Evolutionary conservation across 495 filamentous ascomycete genomes (phyloP).

Genomic region (Hypoxylon rickii): DNA sequence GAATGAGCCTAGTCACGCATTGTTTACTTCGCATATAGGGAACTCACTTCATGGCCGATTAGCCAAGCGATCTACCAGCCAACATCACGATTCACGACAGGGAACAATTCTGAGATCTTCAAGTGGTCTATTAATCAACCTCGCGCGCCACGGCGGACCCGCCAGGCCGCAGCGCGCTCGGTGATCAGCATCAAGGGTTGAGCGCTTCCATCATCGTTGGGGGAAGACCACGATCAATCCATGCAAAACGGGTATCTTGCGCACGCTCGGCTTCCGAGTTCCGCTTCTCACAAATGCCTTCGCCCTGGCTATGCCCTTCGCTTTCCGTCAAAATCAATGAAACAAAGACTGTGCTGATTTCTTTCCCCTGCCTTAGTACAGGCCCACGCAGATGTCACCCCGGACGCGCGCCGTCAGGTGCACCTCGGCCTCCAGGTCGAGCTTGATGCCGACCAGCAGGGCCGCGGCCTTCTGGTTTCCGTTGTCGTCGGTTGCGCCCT

Average conservation of each 20-base stretch:
- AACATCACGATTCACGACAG: background rate
- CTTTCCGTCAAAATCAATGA: conserved; percentile 6
- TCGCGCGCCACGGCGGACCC: conserved; percentile 22
- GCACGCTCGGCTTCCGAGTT: conserved; percentile 18
- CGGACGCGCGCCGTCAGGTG: conserved; percentile 51
- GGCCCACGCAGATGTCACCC: conserved; percentile 48
- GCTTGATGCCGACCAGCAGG: conserved; percentile 52
- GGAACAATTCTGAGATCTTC: conserved; percentile 17
- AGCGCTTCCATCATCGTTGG: conserved; percentile 9
- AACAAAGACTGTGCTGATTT: background rate
- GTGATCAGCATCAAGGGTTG: conserved; percentile 4
- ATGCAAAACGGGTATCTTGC: conserved; percentile 35
- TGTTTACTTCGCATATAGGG: too few species aligned
- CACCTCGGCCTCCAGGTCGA: conserved; percentile 53
- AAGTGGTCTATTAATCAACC: conserved; percentile 29
- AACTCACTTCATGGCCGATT: too few species aligned
- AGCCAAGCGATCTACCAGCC: too few species aligned
- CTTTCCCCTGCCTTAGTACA: conserved; percentile 28
- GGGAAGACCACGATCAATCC: conserved; percentile 12
- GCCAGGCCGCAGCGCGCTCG: conserved; percentile 22
- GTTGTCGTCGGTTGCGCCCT: conserved; percentile 47
- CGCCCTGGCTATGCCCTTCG: conserved; percentile 9
- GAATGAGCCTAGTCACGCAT: too few species aligned
- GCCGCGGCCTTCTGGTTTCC: conserved; percentile 50
- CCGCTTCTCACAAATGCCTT: conserved; percentile 13